A percentile compares a stretch with the other conserved stretches of the same genome.
These are phyloP conservation scores for Fusarium torreyae DNA, from an alignment of 2,329 filamentous ascomycete species.

Conservation along the genomic window DNA sequence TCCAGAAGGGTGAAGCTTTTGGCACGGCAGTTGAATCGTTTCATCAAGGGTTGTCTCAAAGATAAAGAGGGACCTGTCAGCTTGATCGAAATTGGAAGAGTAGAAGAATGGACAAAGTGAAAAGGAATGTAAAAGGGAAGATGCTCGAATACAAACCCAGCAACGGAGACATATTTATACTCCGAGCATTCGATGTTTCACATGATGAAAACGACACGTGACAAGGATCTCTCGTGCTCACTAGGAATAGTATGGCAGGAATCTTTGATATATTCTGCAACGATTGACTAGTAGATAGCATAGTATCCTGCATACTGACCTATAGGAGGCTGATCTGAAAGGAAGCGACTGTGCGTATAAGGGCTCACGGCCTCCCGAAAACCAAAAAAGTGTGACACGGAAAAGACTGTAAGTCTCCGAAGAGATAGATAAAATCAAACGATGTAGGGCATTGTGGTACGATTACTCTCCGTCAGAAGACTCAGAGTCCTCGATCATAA, in stretches of 20 bases:
- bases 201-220: conserved; percentile 11
- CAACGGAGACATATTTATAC: background rate
- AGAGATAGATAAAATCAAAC: conserved; percentile 18
- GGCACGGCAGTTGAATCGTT: background rate
- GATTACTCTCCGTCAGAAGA: conserved; percentile 39
- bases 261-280: conserved; percentile 25
- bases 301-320: conserved; percentile 8
- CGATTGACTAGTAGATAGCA: conserved; percentile 21
- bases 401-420: conserved; percentile 30
- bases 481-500: conserved; percentile 61
- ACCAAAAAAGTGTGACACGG: conserved; percentile 16
- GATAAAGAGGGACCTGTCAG: background rate
- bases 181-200: background rate
- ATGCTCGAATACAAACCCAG: background rate
- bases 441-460: background rate
- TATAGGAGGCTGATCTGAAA: conserved; percentile 1
- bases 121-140: conserved; percentile 6
- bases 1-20: background rate
- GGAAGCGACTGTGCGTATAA: conserved; percentile 21
- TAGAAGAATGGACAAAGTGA: background rate
- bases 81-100: too few species aligned
- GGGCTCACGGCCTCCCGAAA: conserved; percentile 1
- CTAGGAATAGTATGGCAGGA: conserved; percentile 13
- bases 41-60: background rate
- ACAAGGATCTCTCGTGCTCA: background rate